Evolutionary conservation across 1,139 yeast genomes (phyloP).

Genomic region (Kodamaea ohmeri): DNA sequence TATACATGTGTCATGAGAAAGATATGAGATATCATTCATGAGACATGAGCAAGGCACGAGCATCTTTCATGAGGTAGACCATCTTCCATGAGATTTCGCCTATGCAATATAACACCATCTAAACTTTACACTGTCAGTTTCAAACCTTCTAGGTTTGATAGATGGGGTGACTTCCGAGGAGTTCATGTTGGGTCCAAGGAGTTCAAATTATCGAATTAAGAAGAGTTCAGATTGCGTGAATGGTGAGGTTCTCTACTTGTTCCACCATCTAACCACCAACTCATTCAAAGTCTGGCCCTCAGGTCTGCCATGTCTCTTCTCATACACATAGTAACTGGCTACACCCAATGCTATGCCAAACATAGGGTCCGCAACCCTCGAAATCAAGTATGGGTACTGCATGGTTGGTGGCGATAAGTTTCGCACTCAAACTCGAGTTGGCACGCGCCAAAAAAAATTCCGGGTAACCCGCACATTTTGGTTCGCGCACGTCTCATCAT

Average conservation of each 20-base stretch:
- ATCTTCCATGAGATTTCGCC: too few species aligned
- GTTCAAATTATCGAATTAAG: too few species aligned
- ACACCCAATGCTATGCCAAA: slow-evolving; percentile 59
- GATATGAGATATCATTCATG: too few species aligned
- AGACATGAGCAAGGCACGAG: too few species aligned
- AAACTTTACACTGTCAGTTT: too few species aligned
- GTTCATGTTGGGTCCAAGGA: too few species aligned
- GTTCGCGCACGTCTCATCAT: slow-evolving; percentile 6
- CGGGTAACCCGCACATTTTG: slow-evolving; percentile 4
- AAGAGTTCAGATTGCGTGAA: too few species aligned
- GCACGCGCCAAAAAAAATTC: neutral
- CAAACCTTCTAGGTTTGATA: too few species aligned
- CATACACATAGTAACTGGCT: slow-evolving; percentile 59
- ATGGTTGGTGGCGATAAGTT: slow-evolving; percentile 19
- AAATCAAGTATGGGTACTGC: slow-evolving; percentile 41
- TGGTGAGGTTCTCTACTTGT: slow-evolving; percentile 3
- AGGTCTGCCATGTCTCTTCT: slow-evolving; percentile 50
- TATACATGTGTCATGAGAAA: too few species aligned
- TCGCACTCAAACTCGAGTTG: neutral
- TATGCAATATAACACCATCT: neutral
- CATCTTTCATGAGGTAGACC: too few species aligned
- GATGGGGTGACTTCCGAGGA: too few species aligned
- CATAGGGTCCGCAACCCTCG: slow-evolving; percentile 51
- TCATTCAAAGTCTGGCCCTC: slow-evolving; percentile 59
- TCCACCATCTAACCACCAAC: slow-evolving; percentile 34